Evolutionary conservation across 768 basidiomycete species (phyloP).

Genomic region (Tephrocybe sp.): DNA sequence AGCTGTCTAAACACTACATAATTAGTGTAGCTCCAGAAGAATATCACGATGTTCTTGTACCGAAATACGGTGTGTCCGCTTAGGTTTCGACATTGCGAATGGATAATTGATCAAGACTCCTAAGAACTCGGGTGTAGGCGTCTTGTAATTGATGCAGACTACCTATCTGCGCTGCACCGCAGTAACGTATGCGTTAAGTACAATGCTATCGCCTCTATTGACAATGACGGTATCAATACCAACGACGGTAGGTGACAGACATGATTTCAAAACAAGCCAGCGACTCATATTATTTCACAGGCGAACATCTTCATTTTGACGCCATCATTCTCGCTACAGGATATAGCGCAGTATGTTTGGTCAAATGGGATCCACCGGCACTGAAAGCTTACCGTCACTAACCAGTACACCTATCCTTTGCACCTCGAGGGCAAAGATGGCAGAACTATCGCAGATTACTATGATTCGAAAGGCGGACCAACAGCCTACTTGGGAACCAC

Average conservation of each 20-base stretch:
- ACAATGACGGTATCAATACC: slow-evolving; percentile 42
- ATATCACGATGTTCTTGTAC: slow-evolving; percentile 45
- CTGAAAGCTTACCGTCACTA: no score
- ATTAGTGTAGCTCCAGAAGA: slow-evolving; percentile 39
- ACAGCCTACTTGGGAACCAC: slow-evolving; percentile 44
- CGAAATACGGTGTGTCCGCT: slow-evolving; percentile 41
- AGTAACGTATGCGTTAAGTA: slow-evolving; percentile 48
- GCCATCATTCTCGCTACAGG: slow-evolving; percentile 42
- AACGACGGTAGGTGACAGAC: slow-evolving; percentile 29
- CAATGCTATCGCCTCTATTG: slow-evolving; percentile 38
- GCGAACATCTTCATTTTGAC: slow-evolving; percentile 34
- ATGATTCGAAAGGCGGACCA: slow-evolving; percentile 35
- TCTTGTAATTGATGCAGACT: slow-evolving; percentile 48
- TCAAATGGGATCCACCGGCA: neutral
- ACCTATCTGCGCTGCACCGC: slow-evolving; percentile 41
- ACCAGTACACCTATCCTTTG: slow-evolving; percentile 34
- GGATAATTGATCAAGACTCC: neutral
- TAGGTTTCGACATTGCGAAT: neutral
- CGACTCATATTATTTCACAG: slow-evolving; percentile 20
- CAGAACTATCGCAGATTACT: slow-evolving; percentile 39
- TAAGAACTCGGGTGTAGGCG: slow-evolving; percentile 56
- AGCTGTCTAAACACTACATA: slow-evolving; percentile 35
- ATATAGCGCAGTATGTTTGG: slow-evolving; percentile 24
- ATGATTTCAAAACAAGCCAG: slow-evolving; percentile 4
- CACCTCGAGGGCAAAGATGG: slow-evolving; percentile 27